phyloP scores from a whole-genome alignment of 1,284 basidiomycete species.

The Dichomitus squalens region DNA sequence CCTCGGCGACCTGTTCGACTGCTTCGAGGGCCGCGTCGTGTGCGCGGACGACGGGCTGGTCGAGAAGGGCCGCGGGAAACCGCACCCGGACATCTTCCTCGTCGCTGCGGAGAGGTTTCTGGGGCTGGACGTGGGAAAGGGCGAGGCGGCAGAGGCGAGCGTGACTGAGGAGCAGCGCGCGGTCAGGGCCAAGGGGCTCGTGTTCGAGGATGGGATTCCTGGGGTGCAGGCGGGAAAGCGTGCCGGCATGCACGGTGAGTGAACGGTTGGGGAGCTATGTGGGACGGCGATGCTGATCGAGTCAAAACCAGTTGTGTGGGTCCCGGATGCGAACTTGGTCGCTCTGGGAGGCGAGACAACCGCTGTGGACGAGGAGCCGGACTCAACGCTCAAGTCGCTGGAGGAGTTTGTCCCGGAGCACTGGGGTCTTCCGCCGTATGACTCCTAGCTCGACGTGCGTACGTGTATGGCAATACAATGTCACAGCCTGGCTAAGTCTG shows the following conservation, averaged over 20 bases:
- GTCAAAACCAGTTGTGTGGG: slow-evolving; percentile 64
- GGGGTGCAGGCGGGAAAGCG: slow-evolving; percentile 77
- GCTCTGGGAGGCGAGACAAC: slow-evolving; percentile 38
- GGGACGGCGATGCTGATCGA: background rate
- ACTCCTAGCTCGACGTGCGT: too few species aligned
- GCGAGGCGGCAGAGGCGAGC: slow-evolving; percentile 36
- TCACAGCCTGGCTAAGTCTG: too few species aligned
- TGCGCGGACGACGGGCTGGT: slow-evolving; percentile 66
- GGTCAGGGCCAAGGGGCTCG: slow-evolving; percentile 62
- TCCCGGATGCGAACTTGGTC: slow-evolving; percentile 69
- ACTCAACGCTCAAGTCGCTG: slow-evolving; percentile 41
- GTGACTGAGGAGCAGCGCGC: slow-evolving; percentile 41
- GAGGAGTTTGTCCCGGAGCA: slow-evolving; percentile 72
- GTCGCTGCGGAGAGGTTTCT: slow-evolving; percentile 61
- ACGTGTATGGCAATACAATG: too few species aligned
- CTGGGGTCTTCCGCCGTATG: slow-evolving; percentile 76
- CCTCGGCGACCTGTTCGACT: slow-evolving; percentile 46
- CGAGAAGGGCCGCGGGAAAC: slow-evolving; percentile 54
- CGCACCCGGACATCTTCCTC: slow-evolving; percentile 76
- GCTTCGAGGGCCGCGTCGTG: slow-evolving; percentile 63
- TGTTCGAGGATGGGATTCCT: slow-evolving; percentile 76
- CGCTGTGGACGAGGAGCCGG: slow-evolving; percentile 17
- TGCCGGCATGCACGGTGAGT: slow-evolving; percentile 78
- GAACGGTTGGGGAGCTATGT: too few species aligned
- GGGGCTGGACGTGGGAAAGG: slow-evolving; percentile 55